Evolutionary conservation across 345 rosid species (phyloP).

Genomic region (Sonneratia caseolaris): DNA sequence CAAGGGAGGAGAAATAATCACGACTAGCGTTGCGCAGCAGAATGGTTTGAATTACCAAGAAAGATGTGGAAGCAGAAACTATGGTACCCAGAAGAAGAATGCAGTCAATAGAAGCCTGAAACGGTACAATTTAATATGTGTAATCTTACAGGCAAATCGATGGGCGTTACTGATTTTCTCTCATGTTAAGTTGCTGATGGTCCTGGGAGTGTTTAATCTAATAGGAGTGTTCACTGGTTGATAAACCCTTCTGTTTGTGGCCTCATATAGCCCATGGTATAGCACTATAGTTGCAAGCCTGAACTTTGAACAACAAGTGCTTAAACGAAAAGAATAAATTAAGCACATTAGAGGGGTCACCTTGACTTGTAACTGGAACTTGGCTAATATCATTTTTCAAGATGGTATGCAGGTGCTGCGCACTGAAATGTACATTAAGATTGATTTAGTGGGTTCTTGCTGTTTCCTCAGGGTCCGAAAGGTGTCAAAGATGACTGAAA

Average conservation of each 20-base stretch:
- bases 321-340: not conserved
- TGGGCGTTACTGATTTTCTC: not conserved
- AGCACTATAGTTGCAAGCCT: not conserved
- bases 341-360: not conserved
- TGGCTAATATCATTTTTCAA: no score
- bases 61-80: constrained; percentile 21
- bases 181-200: not conserved
- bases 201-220: not conserved
- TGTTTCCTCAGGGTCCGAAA: constrained; percentile 32
- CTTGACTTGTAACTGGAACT: no score
- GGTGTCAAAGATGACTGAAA: constrained; percentile 68
- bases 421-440: not conserved
- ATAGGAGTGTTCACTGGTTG: not conserved
- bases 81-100: constrained; percentile 35
- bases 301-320: no score
- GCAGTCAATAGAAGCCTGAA: constrained; percentile 60
- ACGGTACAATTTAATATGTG: constrained; percentile 34
- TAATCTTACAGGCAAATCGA: not conserved
- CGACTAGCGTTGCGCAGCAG: constrained; percentile 39
- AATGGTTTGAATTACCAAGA: constrained; percentile 21
- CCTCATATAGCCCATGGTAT: not conserved
- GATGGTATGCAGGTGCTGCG: not conserved
- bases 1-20: constrained; percentile 72
- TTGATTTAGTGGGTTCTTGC: not conserved
- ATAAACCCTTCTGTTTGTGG: no score